A percentile compares a stretch with the other conserved stretches of the same genome.
Conservation (phyloP, 169 alveolate species). For the Plasmodium adleri region DNA sequence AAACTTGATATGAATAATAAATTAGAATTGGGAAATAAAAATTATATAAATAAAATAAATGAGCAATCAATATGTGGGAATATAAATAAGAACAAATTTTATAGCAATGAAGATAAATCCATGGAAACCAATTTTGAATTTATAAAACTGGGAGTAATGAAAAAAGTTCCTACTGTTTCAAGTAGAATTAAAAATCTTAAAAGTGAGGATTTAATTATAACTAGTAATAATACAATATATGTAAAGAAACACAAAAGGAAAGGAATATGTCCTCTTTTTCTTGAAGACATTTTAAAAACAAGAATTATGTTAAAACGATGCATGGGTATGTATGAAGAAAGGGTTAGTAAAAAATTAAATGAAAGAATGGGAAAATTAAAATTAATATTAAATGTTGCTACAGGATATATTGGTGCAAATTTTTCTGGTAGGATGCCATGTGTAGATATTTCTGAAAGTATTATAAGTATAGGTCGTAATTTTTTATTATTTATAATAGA, state of each 20-base stretch:
- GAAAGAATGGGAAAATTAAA: constrained; percentile 73
- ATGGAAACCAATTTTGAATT: constrained; percentile 10
- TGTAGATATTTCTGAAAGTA: constrained; percentile 96
- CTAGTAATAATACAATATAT: constrained; percentile 79
- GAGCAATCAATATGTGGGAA: background rate
- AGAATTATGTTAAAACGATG: constrained; percentile 77
- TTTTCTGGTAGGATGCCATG: constrained; percentile 98
- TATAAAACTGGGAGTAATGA: constrained; percentile 37
- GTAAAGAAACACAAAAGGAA: constrained; percentile 76
- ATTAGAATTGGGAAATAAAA: no score
- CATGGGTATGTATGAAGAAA: constrained; percentile 34
- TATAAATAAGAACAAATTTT: background rate
- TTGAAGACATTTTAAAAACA: constrained; percentile 76
- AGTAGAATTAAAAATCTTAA: constrained; percentile 24
- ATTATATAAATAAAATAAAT: no score
- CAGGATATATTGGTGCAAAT: constrained; percentile 92
- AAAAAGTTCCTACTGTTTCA: constrained; percentile 6
- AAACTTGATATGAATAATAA: background rate
- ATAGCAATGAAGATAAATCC: background rate
- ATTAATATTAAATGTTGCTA: constrained; percentile 76
- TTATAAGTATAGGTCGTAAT: constrained; percentile 96
- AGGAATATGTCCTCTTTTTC: constrained; percentile 76
- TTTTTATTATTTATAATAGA: constrained; percentile 94
- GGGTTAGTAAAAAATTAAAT: constrained; percentile 18
- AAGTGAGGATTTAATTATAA: constrained; percentile 68